These are phyloP conservation scores for Leccinum boreale DNA, from an alignment of 768 basidiomycete genomes.

Conservation along the genomic window DNA sequence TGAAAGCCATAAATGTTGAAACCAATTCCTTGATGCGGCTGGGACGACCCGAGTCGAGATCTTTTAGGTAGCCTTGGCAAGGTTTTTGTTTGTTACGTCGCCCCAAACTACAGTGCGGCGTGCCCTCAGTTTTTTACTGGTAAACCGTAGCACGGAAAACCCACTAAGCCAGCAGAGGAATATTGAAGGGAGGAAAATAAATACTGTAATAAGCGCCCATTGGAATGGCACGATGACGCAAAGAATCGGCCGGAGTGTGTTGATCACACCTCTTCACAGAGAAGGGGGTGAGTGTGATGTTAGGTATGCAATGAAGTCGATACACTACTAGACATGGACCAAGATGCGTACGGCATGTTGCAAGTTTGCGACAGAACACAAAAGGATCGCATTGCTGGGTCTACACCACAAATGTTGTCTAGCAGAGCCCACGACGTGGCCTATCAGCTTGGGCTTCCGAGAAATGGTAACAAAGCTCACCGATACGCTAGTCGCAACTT, in stretches of 20 bases:
- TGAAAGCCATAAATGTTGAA: no score
- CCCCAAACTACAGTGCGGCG: neutral
- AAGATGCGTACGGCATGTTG: neutral
- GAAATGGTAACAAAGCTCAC: slow-evolving; percentile 6
- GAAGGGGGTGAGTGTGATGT: neutral
- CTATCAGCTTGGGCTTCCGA: neutral
- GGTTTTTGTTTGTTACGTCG: neutral
- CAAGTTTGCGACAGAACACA: neutral
- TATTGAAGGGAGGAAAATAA: neutral
- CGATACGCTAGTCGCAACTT: slow-evolving; percentile 67
- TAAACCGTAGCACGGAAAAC: no score
- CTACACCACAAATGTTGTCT: neutral
- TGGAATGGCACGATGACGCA: neutral
- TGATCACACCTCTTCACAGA: neutral
- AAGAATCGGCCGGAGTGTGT: neutral
- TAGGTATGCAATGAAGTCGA: neutral
- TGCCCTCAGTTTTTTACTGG: neutral
- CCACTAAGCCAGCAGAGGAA: neutral
- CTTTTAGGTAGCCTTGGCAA: neutral
- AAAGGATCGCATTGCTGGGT: neutral
- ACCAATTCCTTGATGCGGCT: no score
- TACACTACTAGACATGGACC: neutral
- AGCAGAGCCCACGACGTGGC: neutral
- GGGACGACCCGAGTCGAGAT: neutral
- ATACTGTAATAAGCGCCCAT: neutral